A percentile compares a stretch with the other conserved stretches of the same genome.
These are phyloP conservation scores for Aspergillus sparsus DNA, from an alignment of 495 filamentous ascomycete genomes.

Conservation along the genomic window DNA sequence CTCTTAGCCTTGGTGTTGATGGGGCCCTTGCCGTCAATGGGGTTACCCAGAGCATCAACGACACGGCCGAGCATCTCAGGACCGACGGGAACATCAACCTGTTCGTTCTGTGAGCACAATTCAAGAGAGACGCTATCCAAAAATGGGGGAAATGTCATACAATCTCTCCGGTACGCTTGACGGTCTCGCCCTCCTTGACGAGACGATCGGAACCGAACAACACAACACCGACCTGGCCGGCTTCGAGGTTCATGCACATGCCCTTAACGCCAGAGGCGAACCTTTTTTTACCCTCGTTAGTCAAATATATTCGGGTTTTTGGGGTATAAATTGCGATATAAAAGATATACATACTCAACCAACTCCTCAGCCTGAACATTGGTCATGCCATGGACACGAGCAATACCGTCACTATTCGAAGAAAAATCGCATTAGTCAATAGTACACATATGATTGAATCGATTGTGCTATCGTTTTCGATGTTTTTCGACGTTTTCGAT, in stretches of 20 bases:
- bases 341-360: conserved; percentile 80
- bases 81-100: conserved; percentile 98
- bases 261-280: conserved; percentile 99
- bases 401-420: conserved; percentile 92
- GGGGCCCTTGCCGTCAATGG: conserved; percentile 98
- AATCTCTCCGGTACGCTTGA: conserved; percentile 99
- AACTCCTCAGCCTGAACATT: conserved; percentile 99
- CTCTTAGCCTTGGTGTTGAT: conserved; percentile 87
- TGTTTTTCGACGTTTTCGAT: conserved; percentile 29
- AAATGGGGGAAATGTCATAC: conserved; percentile 56
- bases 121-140: background rate
- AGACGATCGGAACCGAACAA: conserved; percentile 99
- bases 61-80: conserved; percentile 93
- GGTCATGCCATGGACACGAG: conserved; percentile 98
- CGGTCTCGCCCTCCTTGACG: conserved; percentile 98
- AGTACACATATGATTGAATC: background rate
- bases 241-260: conserved; percentile 99
- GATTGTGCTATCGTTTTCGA: conserved; percentile 10
- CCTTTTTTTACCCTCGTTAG: conserved; percentile 54
- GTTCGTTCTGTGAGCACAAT: conserved; percentile 28
- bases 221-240: conserved; percentile 99
- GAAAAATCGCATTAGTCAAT: conserved; percentile 24
- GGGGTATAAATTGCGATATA: conserved; percentile 23
- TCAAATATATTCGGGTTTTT: conserved; percentile 20
- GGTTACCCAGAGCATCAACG: conserved; percentile 96